These are phyloP conservation scores for Sclerotinia nivalis DNA, from an alignment of 2,329 filamentous ascomycete species.

Conservation along the genomic window DNA sequence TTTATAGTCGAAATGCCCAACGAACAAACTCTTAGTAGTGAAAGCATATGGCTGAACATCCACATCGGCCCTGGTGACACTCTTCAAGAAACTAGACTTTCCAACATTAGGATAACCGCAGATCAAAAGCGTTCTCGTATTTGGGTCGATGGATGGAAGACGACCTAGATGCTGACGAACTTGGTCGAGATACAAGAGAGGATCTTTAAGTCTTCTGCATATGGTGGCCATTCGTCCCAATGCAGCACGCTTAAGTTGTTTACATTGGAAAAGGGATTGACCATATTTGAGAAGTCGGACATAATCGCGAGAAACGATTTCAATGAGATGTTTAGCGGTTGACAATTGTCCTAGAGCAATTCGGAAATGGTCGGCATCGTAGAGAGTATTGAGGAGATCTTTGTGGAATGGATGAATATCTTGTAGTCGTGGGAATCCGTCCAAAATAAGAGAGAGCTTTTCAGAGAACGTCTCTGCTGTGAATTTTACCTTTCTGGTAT, in stretches of 20 bases:
- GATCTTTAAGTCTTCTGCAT: conserved; percentile 90
- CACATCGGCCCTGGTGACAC: conserved; percentile 90
- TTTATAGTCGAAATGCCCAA: conserved; percentile 98
- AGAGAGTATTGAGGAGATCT: conserved; percentile 89
- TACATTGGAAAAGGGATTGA: conserved; percentile 96
- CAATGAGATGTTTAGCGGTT: conserved; percentile 93
- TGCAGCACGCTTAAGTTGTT: conserved; percentile 94
- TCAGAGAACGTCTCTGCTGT: conserved; percentile 96
- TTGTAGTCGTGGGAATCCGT: conserved; percentile 87
- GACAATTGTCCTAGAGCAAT: conserved; percentile 96
- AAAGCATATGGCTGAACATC: conserved; percentile 98
- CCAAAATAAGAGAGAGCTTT: conserved; percentile 86
- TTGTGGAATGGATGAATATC: conserved; percentile 95
- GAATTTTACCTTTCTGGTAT: conserved; percentile 97
- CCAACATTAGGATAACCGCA: conserved; percentile 98
- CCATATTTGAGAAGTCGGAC: conserved; percentile 95
- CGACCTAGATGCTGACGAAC: conserved; percentile 95
- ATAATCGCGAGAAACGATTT: conserved; percentile 95
- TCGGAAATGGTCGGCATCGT: conserved; percentile 96
- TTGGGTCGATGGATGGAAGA: conserved; percentile 97
- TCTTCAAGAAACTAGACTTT: conserved; percentile 94
- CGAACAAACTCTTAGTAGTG: conserved; percentile 95
- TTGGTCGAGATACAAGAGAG: conserved; percentile 92
- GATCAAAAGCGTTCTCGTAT: conserved; percentile 92
- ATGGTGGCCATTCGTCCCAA: conserved; percentile 98